Conservation (phyloP, 164 flowering plant genomes). For the Piper longum region DNA sequence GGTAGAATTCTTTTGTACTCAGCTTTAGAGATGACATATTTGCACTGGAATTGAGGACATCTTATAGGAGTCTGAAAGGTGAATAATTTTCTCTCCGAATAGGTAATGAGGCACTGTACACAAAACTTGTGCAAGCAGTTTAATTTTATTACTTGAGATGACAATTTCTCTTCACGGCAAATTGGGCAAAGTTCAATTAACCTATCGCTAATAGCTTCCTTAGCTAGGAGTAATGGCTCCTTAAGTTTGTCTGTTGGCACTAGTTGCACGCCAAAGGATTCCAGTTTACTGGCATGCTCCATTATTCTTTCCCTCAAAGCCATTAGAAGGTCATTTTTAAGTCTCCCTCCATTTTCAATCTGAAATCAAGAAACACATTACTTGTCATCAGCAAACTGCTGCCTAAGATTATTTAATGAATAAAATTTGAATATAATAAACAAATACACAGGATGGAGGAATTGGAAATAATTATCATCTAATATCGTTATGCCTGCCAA, state of each 20-base stretch:
- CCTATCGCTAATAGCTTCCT: constrained; percentile 58
- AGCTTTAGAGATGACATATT: constrained; percentile 39
- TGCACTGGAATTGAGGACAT: constrained; percentile 69
- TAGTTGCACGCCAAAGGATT: constrained; percentile 38
- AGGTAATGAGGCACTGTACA: constrained; percentile 64
- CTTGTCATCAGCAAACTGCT: not conserved
- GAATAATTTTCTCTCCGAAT: constrained; percentile 51
- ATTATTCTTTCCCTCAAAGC: constrained; percentile 60
- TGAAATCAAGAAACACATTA: constrained; percentile 12
- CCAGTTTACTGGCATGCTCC: constrained; percentile 41
- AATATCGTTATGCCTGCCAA: too few relatives aligned
- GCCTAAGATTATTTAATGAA: not conserved
- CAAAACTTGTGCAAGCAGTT: constrained; percentile 84
- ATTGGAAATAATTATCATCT: too few relatives aligned
- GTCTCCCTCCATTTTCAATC: constrained; percentile 34
- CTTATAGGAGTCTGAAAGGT: constrained; percentile 61
- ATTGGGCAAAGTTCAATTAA: constrained; percentile 50
- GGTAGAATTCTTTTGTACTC: constrained; percentile 78
- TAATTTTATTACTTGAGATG: constrained; percentile 46
- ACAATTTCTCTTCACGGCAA: constrained; percentile 62
- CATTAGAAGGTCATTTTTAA: constrained; percentile 44
- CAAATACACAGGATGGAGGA: too few relatives aligned
- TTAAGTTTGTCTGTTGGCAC: constrained; percentile 31
- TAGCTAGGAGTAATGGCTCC: constrained; percentile 47
- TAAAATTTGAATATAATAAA: too few relatives aligned